These are phyloP conservation scores for Xylaria nigripes DNA, from an alignment of 495 filamentous ascomycete genomes.

Conservation along the genomic window DNA sequence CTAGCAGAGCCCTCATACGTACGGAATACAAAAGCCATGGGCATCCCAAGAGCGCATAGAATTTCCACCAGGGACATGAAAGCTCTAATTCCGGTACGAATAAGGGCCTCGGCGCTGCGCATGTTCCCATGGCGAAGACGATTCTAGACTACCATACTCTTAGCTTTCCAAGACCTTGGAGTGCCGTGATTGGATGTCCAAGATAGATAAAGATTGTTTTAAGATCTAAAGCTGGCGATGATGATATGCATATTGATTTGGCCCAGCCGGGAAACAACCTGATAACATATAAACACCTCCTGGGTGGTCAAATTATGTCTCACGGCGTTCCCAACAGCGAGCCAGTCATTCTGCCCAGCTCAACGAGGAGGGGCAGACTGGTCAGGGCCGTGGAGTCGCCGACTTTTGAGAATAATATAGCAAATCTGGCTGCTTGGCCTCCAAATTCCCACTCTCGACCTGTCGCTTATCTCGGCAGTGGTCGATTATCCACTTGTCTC, in stretches of 20 bases:
- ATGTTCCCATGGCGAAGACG: neutral
- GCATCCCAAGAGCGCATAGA: neutral
- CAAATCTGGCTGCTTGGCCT: neutral
- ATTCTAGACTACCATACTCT: neutral
- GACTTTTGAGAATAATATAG: slow-evolving; percentile 3
- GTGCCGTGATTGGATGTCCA: neutral
- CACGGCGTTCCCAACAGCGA: neutral
- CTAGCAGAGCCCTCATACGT: too few relatives aligned
- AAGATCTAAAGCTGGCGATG: neutral
- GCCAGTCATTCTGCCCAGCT: slow-evolving; percentile 12
- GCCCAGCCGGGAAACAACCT: neutral
- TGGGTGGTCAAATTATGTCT: slow-evolving; percentile 5
- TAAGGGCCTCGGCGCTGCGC: neutral
- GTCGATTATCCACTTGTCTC: slow-evolving; percentile 6
- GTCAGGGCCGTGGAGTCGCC: slow-evolving; percentile 1
- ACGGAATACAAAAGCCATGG: too few relatives aligned
- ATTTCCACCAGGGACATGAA: too few relatives aligned
- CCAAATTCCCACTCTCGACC: slow-evolving; percentile 14
- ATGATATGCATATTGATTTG: neutral
- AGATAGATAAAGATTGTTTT: neutral
- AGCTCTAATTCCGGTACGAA: too few relatives aligned
- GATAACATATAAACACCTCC: neutral
- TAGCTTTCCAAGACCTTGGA: neutral
- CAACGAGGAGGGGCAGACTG: slow-evolving; percentile 11
- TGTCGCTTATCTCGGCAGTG: slow-evolving; percentile 17